Base-by-base conservation (phyloP, 192 early-diverging fungal genomes). In the Entomortierella chlamydospora region DNA sequence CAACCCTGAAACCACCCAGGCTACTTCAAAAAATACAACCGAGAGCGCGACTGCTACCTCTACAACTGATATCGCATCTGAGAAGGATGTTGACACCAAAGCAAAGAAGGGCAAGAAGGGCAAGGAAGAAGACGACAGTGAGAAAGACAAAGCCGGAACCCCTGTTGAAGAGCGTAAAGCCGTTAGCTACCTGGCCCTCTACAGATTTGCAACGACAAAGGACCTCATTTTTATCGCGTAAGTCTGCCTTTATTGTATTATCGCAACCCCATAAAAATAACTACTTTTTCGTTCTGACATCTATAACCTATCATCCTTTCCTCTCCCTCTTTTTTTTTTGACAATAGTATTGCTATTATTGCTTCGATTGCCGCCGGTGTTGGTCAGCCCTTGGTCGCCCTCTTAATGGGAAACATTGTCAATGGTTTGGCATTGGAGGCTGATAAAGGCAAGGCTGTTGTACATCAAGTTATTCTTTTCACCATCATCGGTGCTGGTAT, bases 171-270 rank as follows among this genome's bases (percentile, higher is more conserved):
- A 84, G 20, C 84, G 84, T 55, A 52, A 82, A 57, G 85, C 87
- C 4, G 88, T 94, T 4, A 61, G 86, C 12, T 65, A 92, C 33
- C 42, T 87, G 15, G 61, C 87, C 65, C 82, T 96, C 18, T 94
- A 88, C 60, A 88, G 92, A 8, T 96, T 92, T 70, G 88, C 92
- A 0, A 86, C 88, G 34, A 51, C 61, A 0, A 30, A 65, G 4
- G 93, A 95, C 78, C 25, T 39, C 10, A 9, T 79, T 31, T 79
- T 70, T 37, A 79, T 79, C 22, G 13, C 39, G 76, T 79, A 79
- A 59, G 76, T 64, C 37, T 22, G 8, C 6, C 29, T 2, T 18
- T 18, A 5, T 39, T 8, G 2, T 45, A 12, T 47, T 11, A 43
- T 7, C 10, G 34, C 34, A 37, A 10, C 34, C n/a, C n/a, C n/a